Evolutionary conservation across 2,329 filamentous ascomycete genomes (phyloP).

Genomic region (Penicillium sp.): DNA sequence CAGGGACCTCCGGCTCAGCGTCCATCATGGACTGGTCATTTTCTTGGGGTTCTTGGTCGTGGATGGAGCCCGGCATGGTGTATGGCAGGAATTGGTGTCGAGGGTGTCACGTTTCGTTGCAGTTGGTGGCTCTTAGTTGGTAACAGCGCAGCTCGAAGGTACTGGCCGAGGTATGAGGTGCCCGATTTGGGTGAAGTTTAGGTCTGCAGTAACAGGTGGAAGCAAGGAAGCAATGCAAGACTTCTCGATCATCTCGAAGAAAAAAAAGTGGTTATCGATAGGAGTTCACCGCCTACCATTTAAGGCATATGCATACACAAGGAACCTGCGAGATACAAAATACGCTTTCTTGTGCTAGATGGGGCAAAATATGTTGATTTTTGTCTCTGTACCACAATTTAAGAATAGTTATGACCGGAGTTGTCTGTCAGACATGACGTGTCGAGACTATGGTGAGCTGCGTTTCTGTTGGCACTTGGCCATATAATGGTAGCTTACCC

Average conservation of each 20-base stretch:
- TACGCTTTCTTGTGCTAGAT: too few species aligned
- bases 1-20: conserved; percentile 18
- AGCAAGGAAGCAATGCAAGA: background rate
- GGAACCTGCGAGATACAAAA: background rate
- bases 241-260: conserved; percentile 9
- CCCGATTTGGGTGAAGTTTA: background rate
- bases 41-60: conserved; percentile 31
- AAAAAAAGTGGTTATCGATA: conserved; percentile 29
- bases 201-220: background rate
- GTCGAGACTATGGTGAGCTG: too few species aligned
- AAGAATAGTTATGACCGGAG: too few species aligned
- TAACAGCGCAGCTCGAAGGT: background rate
- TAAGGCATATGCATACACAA: background rate
- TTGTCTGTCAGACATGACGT: too few species aligned
- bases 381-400: too few species aligned
- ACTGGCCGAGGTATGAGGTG: background rate
- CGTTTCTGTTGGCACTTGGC: too few species aligned
- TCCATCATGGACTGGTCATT: conserved; percentile 42
- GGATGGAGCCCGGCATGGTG: conserved; percentile 38
- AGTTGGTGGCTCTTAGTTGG: background rate
- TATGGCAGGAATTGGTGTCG: conserved; percentile 9
- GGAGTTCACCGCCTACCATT: conserved; percentile 17
- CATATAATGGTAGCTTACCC: background rate
- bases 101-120: background rate
- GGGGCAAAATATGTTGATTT: too few species aligned